Percentiles rank a stretch among this genome's conserved stretches.
Evolutionary conservation across 2,329 filamentous ascomycete genomes (phyloP).

Genomic region (Fusarium lateritium): DNA sequence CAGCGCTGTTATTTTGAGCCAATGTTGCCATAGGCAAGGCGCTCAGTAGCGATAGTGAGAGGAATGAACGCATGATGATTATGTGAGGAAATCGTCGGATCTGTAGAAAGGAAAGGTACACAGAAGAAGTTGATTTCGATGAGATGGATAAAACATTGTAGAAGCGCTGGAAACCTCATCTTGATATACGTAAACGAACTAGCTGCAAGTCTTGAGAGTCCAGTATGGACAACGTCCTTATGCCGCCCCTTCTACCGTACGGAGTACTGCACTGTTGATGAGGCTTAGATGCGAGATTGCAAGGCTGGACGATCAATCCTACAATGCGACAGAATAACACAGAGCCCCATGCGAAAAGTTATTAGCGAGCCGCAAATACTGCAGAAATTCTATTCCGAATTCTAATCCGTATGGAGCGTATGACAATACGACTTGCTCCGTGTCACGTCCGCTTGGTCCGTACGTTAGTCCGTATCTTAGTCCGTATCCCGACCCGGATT

Average conservation of each 20-base stretch:
- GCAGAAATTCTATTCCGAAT: neutral
- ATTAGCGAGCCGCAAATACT: neutral
- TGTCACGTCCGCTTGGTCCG: slow-evolving; percentile 15
- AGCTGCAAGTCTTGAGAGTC: neutral
- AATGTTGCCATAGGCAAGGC: neutral
- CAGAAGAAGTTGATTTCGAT: neutral
- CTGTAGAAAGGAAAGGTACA: neutral
- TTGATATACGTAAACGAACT: slow-evolving; percentile 4
- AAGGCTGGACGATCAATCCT: neutral
- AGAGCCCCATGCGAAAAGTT: neutral
- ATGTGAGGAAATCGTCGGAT: fast-evolving
- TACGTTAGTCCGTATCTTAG: slow-evolving; percentile 21
- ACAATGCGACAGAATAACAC: neutral
- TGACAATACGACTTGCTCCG: slow-evolving; percentile 9
- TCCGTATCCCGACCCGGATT: slow-evolving; percentile 1
- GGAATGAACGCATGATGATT: slow-evolving; percentile 1
- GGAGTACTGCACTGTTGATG: neutral
- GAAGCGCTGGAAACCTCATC: fast-evolving
- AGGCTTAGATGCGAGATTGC: slow-evolving; percentile 15
- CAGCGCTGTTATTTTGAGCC: neutral
- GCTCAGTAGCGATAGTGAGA: neutral
- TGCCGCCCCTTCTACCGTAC: neutral
- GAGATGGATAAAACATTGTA: neutral
- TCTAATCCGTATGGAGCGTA: slow-evolving; percentile 5
- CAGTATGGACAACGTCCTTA: neutral